phyloP scores from a whole-genome alignment of 225 moss, liverwort and hornwort genomes.

The Lunularia cruciata region DNA sequence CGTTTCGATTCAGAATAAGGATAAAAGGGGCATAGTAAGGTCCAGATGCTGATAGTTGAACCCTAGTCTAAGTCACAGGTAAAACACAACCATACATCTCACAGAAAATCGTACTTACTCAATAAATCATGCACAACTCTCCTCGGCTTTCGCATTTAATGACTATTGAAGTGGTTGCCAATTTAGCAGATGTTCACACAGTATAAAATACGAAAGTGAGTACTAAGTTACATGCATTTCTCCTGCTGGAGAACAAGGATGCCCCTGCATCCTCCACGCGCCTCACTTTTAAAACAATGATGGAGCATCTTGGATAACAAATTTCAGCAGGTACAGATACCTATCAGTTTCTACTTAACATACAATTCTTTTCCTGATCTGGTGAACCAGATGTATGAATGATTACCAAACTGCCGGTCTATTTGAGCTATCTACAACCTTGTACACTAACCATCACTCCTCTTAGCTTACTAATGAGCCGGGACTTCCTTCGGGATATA shows the following conservation, averaged over 20 bases:
- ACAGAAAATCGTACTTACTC: too few relatives aligned
- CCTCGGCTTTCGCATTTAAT: neutral
- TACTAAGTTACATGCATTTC: conserved; percentile 21
- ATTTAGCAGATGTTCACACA: conserved; percentile 28
- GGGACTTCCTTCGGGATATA: conserved; percentile 18
- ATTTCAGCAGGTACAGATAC: conserved; percentile 12
- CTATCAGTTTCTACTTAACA: conserved; percentile 29
- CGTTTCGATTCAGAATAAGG: too few relatives aligned
- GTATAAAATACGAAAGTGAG: conserved; percentile 20
- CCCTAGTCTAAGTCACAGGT: too few relatives aligned
- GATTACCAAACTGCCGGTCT: conserved; percentile 20
- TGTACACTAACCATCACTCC: conserved; percentile 23
- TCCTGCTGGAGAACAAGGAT: conserved; percentile 15
- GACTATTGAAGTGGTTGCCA: conserved; percentile 12
- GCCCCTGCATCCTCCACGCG: conserved; percentile 15
- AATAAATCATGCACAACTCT: neutral
- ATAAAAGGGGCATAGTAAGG: too few relatives aligned
- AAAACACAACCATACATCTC: too few relatives aligned
- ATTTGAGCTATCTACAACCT: conserved; percentile 38
- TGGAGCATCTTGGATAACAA: conserved; percentile 18
- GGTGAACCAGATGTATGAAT: conserved; percentile 25
- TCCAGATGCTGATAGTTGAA: too few relatives aligned
- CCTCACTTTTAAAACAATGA: conserved; percentile 23
- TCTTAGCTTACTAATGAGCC: conserved; percentile 31
- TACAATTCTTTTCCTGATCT: conserved; percentile 31